phyloP scores from a whole-genome alignment of 805 yeast genomes.

The Ogataea corticis region DNA sequence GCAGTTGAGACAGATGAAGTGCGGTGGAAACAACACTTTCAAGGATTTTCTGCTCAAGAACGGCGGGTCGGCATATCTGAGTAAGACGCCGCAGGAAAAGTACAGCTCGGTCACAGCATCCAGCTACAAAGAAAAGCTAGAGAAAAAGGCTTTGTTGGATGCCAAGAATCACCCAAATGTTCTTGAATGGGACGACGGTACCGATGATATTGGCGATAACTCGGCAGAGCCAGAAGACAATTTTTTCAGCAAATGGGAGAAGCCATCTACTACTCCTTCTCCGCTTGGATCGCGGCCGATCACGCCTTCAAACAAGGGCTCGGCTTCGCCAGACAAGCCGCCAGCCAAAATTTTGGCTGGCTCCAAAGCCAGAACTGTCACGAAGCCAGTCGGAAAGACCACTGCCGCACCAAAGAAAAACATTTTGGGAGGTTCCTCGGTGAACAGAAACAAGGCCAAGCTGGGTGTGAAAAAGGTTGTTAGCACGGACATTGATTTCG shows the following conservation, averaged over 20 bases:
- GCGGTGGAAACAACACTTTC: conserved; percentile 90
- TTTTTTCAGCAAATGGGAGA: conserved; percentile 90
- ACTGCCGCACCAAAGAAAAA: conserved; percentile 27
- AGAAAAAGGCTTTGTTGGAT: conserved; percentile 66
- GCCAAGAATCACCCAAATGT: conserved; percentile 69
- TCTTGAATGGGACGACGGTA: conserved; percentile 58
- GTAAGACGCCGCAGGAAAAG: conserved; percentile 69
- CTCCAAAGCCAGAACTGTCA: conserved; percentile 34
- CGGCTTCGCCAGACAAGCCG: conserved; percentile 29
- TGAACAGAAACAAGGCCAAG: conserved; percentile 58
- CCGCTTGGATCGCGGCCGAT: conserved; percentile 47
- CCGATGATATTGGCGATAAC: conserved; percentile 50
- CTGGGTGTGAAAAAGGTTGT: conserved; percentile 58
- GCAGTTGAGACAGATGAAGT: conserved; percentile 87
- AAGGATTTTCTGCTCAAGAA: conserved; percentile 80
- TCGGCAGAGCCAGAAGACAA: conserved; percentile 71
- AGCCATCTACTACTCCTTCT: conserved; percentile 58
- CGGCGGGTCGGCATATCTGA: conserved; percentile 76
- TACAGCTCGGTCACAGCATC: conserved; percentile 81
- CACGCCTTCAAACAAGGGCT: conserved; percentile 38
- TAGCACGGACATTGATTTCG: conserved; percentile 53
- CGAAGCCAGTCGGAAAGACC: conserved; percentile 27
- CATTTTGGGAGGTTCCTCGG: conserved; percentile 45
- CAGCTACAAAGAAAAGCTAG: conserved; percentile 78
- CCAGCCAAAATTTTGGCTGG: conserved; percentile 22